Percentiles rank a stretch among this genome's conserved stretches.
Conservation (phyloP, 495 filamentous ascomycete species). For the Aspergillus ellipticus region DNA sequence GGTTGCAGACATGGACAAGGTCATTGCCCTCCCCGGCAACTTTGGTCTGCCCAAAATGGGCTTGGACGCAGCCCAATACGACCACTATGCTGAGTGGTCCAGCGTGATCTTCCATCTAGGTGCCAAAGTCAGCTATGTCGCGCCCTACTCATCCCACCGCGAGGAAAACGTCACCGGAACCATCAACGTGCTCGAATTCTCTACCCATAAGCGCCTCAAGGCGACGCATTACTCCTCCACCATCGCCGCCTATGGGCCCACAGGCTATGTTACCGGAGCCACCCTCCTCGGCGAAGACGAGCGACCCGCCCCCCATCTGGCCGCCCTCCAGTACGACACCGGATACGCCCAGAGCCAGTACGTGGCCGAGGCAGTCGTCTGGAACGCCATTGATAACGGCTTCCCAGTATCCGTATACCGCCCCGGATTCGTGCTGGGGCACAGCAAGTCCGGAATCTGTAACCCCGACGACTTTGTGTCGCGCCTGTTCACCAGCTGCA, state of each 20-base stretch:
- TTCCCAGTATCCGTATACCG: conserved; percentile 18
- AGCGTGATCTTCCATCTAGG: conserved; percentile 21
- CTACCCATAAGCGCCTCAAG: conserved; percentile 9
- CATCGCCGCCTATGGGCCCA: conserved; percentile 12
- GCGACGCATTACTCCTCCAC: conserved; percentile 17
- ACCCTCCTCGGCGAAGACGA: conserved; percentile 7
- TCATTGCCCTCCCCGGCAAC: conserved; percentile 9
- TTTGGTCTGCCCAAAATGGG: conserved; percentile 3
- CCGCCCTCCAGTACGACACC: conserved; percentile 3
- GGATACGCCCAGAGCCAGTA: conserved; percentile 19
- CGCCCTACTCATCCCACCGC: conserved; percentile 17
- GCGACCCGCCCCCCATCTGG: not conserved
- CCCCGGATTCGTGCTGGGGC: conserved; percentile 8
- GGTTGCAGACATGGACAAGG: not conserved
- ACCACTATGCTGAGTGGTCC: conserved; percentile 6
- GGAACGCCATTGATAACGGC: conserved; percentile 12
- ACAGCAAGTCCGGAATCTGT: conserved; percentile 10
- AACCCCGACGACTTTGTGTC: conserved; percentile 16
- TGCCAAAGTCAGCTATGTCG: conserved; percentile 9
- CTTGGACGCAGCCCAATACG: conserved; percentile 1
- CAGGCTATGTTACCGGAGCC: not conserved
- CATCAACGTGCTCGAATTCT: conserved; percentile 8
- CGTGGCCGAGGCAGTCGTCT: conserved; percentile 11
- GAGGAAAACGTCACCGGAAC: conserved; percentile 11
- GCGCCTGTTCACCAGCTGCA: conserved; percentile 8